Evolutionary conservation across 2,329 filamentous ascomycete species (phyloP).

Genomic region (Alternaria angustiovoidea): DNA sequence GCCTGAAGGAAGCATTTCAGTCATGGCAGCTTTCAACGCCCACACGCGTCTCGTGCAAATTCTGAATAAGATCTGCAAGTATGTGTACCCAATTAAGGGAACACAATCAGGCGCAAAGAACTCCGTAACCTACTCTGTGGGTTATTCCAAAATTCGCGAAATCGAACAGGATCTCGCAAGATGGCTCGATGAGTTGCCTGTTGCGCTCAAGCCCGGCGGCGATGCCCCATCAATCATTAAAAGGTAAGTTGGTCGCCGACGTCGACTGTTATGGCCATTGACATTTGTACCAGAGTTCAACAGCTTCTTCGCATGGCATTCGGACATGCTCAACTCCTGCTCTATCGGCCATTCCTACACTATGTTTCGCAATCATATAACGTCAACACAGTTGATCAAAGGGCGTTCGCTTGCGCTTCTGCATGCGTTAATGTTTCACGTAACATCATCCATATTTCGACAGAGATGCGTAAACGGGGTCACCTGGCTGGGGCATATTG

Average conservation of each 20-base stretch:
- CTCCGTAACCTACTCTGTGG: conserved; percentile 66
- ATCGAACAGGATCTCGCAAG: conserved; percentile 69
- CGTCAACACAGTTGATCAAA: conserved; percentile 69
- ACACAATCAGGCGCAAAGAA: conserved; percentile 48
- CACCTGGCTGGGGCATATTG: conserved; percentile 83
- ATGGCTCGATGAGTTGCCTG: conserved; percentile 74
- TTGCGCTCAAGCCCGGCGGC: conserved; percentile 78
- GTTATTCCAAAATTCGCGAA: conserved; percentile 70
- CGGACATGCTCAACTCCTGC: conserved; percentile 81
- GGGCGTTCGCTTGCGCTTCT: conserved; percentile 78
- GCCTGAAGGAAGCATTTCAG: conserved; percentile 62
- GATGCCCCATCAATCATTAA: conserved; percentile 78
- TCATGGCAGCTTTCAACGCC: conserved; percentile 68
- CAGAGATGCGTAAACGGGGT: conserved; percentile 77
- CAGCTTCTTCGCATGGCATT: conserved; percentile 82
- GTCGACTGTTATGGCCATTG: background rate
- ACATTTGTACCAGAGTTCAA: conserved; percentile 60
- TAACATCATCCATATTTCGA: conserved; percentile 81
- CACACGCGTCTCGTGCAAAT: conserved; percentile 66
- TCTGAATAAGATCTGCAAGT: conserved; percentile 68
- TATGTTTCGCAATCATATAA: conserved; percentile 72
- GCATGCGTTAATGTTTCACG: conserved; percentile 71
- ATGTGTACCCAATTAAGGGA: conserved; percentile 70
- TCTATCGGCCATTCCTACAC: conserved; percentile 84
- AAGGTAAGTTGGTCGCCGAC: conserved; percentile 64